phyloP scores from a whole-genome alignment of 805 yeast genomes.

The Novakomyces olei region DNA sequence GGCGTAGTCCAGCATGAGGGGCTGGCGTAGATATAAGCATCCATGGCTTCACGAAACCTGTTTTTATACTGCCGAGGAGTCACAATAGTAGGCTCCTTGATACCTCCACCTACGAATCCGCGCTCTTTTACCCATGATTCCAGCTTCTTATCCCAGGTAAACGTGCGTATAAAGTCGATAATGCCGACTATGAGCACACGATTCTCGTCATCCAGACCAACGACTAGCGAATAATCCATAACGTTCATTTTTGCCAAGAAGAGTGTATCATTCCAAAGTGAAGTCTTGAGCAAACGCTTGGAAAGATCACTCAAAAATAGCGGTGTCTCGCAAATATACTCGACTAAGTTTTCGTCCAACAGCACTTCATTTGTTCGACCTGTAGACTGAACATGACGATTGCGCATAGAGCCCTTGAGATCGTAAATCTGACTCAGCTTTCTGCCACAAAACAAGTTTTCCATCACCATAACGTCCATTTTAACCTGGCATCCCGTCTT shows the following conservation, averaged over 20 bases:
- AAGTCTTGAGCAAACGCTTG: slow-evolving; percentile 63
- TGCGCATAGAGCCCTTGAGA: slow-evolving; percentile 92
- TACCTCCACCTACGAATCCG: slow-evolving; percentile 64
- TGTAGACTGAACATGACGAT: slow-evolving; percentile 88
- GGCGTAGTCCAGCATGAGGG: too few species aligned
- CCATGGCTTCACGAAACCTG: slow-evolving; percentile 95
- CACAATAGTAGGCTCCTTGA: slow-evolving; percentile 87
- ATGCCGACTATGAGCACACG: slow-evolving; percentile 71
- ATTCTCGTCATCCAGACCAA: slow-evolving; percentile 55
- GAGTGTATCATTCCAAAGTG: slow-evolving; percentile 84
- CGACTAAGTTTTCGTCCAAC: slow-evolving; percentile 94
- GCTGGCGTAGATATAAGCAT: slow-evolving; percentile 52
- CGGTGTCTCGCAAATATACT: slow-evolving; percentile 84
- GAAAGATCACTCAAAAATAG: slow-evolving; percentile 82
- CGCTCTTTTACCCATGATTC: slow-evolving; percentile 98
- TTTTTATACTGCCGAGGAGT: slow-evolving; percentile 91
- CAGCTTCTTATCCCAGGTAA: slow-evolving; percentile 95
- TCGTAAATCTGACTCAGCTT: slow-evolving; percentile 76
- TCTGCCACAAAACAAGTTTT: slow-evolving; percentile 68
- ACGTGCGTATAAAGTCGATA: slow-evolving; percentile 80
- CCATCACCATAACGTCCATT: slow-evolving; percentile 88
- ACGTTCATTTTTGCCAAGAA: slow-evolving; percentile 93
- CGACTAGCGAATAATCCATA: slow-evolving; percentile 90
- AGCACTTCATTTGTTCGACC: slow-evolving; percentile 88
- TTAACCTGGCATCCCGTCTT: slow-evolving; percentile 53